Percentiles rank a stretch among this genome's conserved stretches.
These are phyloP conservation scores for Bisporella sp. DNA, from an alignment of 2,329 filamentous ascomycete species.

Conservation along the genomic window DNA sequence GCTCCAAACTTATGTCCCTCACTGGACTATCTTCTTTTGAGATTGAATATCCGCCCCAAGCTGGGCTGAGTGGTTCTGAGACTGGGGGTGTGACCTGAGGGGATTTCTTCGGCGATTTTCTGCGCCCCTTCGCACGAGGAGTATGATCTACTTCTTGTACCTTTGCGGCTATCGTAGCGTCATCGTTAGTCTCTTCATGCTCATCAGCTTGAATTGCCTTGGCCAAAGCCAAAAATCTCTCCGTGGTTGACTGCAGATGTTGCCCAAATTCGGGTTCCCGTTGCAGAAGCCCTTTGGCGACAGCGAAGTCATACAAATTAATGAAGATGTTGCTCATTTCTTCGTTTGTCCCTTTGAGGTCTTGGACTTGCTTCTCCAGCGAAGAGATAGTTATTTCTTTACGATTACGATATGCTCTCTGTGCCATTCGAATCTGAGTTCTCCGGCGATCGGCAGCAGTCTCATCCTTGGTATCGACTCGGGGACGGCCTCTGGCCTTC, in stretches of 20 bases:
- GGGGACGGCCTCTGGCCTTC: constrained; percentile 64
- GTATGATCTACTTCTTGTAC: constrained; percentile 1
- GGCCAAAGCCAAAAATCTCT: constrained; percentile 50
- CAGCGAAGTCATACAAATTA: constrained; percentile 55
- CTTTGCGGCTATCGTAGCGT: constrained; percentile 5
- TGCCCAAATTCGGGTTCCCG: constrained; percentile 48
- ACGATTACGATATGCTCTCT: constrained; percentile 75
- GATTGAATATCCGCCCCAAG: constrained; percentile 21
- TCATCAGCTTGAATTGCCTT: constrained; percentile 38
- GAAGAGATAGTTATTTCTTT: constrained; percentile 76
- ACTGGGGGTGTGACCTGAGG: constrained; percentile 1
- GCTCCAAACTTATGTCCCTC: background rate
- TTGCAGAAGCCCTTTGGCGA: constrained; percentile 50
- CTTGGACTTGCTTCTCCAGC: constrained; percentile 62
- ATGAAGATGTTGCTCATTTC: constrained; percentile 69
- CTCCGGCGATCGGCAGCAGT: constrained; percentile 73
- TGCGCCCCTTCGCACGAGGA: background rate
- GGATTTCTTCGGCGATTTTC: constrained; percentile 4
- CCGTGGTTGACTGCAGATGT: constrained; percentile 48
- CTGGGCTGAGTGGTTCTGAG: background rate
- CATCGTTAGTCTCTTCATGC: constrained; percentile 18
- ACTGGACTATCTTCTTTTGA: constrained; percentile 9
- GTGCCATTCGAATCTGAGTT: constrained; percentile 81
- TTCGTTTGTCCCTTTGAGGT: constrained; percentile 62
- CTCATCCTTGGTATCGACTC: constrained; percentile 70